phyloP scores from a whole-genome alignment of 2,329 filamentous ascomycete genomes.

The Colletotrichum melonis region DNA sequence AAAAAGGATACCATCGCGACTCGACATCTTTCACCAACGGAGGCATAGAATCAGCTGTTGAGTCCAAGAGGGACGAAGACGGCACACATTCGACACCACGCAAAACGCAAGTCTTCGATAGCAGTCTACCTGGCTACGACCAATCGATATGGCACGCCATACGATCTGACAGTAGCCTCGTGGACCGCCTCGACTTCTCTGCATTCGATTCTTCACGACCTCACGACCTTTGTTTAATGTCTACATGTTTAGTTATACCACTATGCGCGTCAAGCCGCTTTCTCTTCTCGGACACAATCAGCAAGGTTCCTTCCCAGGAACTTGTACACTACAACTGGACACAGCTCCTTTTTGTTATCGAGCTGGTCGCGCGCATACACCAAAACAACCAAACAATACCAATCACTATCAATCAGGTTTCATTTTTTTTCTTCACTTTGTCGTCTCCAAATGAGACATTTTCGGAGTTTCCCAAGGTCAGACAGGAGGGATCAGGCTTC shows the following conservation, averaged over 20 bases:
- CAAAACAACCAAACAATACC: slow-evolving; percentile 16
- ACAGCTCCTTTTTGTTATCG: not conserved
- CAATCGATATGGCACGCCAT: not conserved
- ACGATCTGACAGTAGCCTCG: slow-evolving; percentile 14
- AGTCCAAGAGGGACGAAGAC: slow-evolving; percentile 9
- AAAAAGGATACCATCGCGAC: slow-evolving; percentile 27
- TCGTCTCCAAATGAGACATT: slow-evolving; percentile 9
- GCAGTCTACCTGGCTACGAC: not conserved
- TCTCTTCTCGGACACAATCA: slow-evolving; percentile 34
- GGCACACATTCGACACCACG: not conserved
- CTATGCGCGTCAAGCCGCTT: slow-evolving; percentile 34
- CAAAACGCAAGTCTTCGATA: not conserved
- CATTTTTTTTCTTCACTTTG: slow-evolving; percentile 3
- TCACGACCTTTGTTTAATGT: slow-evolving; percentile 39
- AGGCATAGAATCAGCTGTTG: not conserved
- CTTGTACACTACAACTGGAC: slow-evolving; percentile 23
- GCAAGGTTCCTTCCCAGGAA: slow-evolving; percentile 8
- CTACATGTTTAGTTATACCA: slow-evolving; percentile 37
- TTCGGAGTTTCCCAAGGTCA: slow-evolving; percentile 1
- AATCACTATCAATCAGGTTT: not conserved
- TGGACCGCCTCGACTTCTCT: slow-evolving; percentile 19
- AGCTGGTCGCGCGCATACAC: slow-evolving; percentile 14
- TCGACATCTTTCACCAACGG: slow-evolving; percentile 22
- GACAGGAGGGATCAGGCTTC: not conserved
- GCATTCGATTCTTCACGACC: slow-evolving; percentile 39